Evolutionary conservation across 2,329 filamentous ascomycete genomes (phyloP).

Genomic region (Neophaeococcomyces aloes): DNA sequence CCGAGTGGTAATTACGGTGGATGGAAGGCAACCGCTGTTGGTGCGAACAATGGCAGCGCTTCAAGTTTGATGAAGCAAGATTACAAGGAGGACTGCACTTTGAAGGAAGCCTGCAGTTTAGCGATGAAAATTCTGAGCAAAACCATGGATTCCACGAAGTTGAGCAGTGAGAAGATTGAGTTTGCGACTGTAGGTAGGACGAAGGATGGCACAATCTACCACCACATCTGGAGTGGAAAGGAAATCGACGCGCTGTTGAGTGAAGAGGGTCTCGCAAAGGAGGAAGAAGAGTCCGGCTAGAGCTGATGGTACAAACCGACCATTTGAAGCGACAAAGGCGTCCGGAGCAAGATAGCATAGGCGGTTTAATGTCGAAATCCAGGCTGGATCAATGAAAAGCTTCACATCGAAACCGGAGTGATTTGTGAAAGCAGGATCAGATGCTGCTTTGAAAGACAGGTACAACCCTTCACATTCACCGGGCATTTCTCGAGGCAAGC

Average conservation of each 20-base stretch:
- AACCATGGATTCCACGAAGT: constrained; percentile 98
- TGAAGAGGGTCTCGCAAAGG: constrained; percentile 90
- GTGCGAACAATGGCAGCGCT: constrained; percentile 95
- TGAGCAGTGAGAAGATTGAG: constrained; percentile 99
- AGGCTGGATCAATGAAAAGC: too few relatives aligned
- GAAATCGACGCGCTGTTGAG: constrained; percentile 90
- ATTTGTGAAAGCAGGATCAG: too few relatives aligned
- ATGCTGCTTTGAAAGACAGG: too few relatives aligned
- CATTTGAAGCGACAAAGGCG: too few relatives aligned
- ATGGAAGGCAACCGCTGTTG: constrained; percentile 97
- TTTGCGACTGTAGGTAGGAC: constrained; percentile 97
- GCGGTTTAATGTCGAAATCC: too few relatives aligned
- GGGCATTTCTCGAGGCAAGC: too few relatives aligned
- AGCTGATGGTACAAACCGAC: too few relatives aligned
- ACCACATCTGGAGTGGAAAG: constrained; percentile 91
- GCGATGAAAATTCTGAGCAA: constrained; percentile 99
- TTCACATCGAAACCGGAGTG: too few relatives aligned
- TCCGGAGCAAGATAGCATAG: too few relatives aligned
- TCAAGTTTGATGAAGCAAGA: constrained; percentile 97
- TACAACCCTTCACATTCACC: too few relatives aligned
- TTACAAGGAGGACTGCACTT: constrained; percentile 94
- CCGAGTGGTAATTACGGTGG: constrained; percentile 97
- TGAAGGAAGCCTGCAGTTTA: constrained; percentile 93
- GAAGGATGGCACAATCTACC: constrained; percentile 91
- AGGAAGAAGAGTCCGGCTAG: constrained; percentile 47